phyloP scores from a whole-genome alignment of 129 eudicot species.

The Scalesia atractyloides region DNA sequence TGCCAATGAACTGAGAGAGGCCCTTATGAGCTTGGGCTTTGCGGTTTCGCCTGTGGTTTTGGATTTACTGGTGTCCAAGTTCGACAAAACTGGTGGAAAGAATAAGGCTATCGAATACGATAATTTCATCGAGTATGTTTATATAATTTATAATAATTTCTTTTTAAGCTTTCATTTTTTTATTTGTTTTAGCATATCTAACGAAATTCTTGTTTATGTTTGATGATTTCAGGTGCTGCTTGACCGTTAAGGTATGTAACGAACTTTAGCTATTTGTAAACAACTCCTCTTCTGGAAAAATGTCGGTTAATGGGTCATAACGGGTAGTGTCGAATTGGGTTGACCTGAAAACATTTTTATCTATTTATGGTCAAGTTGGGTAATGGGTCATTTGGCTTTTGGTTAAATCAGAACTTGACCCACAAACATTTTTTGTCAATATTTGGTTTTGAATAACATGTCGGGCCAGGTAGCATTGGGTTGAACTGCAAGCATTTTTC shows the following conservation, averaged over 20 bases:
- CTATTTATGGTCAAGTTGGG: no score
- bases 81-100: constrained; percentile 79
- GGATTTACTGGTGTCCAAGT: constrained; percentile 80
- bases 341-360: no score
- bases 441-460: no score
- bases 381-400: no score
- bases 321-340: background rate
- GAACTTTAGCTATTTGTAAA: background rate
- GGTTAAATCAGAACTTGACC: no score
- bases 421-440: no score
- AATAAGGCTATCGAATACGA: constrained; percentile 85
- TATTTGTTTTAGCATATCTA: constrained; percentile 19
- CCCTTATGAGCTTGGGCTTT: constrained; percentile 76
- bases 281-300: background rate
- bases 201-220: background rate
- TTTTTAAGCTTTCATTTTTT: background rate
- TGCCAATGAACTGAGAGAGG: constrained; percentile 69
- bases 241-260: constrained; percentile 82
- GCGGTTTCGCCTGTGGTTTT: constrained; percentile 61
- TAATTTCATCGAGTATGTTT: constrained; percentile 87
- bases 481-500: no score
- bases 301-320: background rate
- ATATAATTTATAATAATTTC: background rate
- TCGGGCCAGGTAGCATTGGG: no score
- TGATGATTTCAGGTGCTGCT: constrained; percentile 77